phyloP scores from a whole-genome alignment of 192 early-diverging fungal species.

The Anaeromyces robustus region DNA sequence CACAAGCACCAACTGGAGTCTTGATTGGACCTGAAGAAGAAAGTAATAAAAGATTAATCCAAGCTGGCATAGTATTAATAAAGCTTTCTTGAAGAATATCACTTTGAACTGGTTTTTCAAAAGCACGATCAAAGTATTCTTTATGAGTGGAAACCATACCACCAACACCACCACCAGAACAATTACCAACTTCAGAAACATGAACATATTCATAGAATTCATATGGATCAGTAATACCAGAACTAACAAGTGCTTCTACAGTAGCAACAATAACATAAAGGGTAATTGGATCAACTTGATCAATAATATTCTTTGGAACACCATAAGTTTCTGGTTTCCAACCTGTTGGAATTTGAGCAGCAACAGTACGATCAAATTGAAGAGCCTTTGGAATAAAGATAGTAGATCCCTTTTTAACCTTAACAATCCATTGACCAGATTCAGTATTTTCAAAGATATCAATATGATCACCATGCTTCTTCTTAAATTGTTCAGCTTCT shows the following conservation, averaged over 20 bases:
- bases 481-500: slow-evolving; percentile 70
- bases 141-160: slow-evolving; percentile 62
- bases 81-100: slow-evolving; percentile 93
- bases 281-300: slow-evolving; percentile 84
- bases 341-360: slow-evolving; percentile 87
- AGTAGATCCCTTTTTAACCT: slow-evolving; percentile 71
- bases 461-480: slow-evolving; percentile 62
- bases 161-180: slow-evolving; percentile 77
- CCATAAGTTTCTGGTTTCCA: slow-evolving; percentile 87
- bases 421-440: slow-evolving; percentile 58
- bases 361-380: slow-evolving; percentile 72
- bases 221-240: slow-evolving; percentile 91
- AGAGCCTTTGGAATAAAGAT: slow-evolving; percentile 87
- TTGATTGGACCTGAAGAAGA: slow-evolving; percentile 87
- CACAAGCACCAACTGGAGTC: slow-evolving; percentile 85
- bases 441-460: slow-evolving; percentile 45
- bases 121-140: slow-evolving; percentile 59
- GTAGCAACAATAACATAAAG: slow-evolving; percentile 79
- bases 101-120: slow-evolving; percentile 71
- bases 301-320: slow-evolving; percentile 73
- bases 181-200: slow-evolving; percentile 85
- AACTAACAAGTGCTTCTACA: slow-evolving; percentile 75
- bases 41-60: slow-evolving; percentile 91
- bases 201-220: slow-evolving; percentile 94
- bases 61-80: slow-evolving; percentile 88